Evolutionary conservation across 257 asterid genomes (phyloP).

Genomic region (Solanum microdontum): DNA sequence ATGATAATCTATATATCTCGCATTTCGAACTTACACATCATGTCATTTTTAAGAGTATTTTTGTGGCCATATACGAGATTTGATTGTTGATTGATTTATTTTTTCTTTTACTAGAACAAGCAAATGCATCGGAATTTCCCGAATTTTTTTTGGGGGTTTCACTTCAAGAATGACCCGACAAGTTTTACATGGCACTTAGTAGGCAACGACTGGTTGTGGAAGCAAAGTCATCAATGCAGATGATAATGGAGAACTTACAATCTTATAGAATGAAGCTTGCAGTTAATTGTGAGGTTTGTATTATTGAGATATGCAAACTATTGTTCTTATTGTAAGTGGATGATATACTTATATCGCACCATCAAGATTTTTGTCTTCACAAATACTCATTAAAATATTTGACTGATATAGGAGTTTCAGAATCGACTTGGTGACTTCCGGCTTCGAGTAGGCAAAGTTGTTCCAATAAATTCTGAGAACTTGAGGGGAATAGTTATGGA

Average conservation of each 20-base stretch:
- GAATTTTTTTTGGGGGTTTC: slow-evolving; percentile 79
- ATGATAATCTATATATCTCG: too few species aligned
- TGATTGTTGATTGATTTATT: not conserved
- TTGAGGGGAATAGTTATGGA: too few species aligned
- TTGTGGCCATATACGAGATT: too few species aligned
- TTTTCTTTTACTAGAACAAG: slow-evolving; percentile 32
- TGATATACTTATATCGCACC: not conserved
- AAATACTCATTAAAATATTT: too few species aligned
- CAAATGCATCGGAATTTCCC: slow-evolving; percentile 44
- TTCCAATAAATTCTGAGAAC: too few species aligned
- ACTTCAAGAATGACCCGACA: slow-evolving; percentile 72
- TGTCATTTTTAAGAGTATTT: too few species aligned
- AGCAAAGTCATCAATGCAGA: slow-evolving; percentile 76
- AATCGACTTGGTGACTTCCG: too few species aligned
- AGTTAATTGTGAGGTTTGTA: not conserved
- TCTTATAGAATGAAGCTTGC: not conserved
- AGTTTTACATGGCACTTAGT: slow-evolving; percentile 63
- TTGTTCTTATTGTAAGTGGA: not conserved
- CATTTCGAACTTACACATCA: too few species aligned
- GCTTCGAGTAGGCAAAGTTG: too few species aligned
- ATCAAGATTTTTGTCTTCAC: not conserved
- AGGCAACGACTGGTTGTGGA: slow-evolving; percentile 75
- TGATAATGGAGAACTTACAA: slow-evolving; percentile 83
- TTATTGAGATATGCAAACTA: not conserved
- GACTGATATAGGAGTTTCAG: too few species aligned